Percentiles rank a stretch among this genome's conserved stretches.
Conservation (phyloP, 352 stramenopile species). For the Phytopythium boreale region DNA sequence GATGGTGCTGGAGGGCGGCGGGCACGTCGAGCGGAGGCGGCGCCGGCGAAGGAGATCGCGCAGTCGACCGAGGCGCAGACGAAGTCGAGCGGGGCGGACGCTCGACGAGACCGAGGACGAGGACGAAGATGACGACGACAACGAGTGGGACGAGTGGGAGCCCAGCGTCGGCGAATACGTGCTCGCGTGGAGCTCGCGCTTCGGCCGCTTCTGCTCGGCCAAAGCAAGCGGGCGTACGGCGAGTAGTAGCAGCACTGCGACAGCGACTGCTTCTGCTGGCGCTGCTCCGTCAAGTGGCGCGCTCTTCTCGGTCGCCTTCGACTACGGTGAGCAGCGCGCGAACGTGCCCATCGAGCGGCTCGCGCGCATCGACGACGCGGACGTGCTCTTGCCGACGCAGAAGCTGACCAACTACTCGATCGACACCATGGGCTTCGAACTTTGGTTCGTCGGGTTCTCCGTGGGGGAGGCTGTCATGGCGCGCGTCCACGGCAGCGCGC, state of each 20-base stretch:
- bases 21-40: background rate
- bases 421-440: slow-evolving; percentile 73
- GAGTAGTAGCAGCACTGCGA: background rate
- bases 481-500: slow-evolving; percentile 44
- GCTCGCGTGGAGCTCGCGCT: slow-evolving; percentile 73
- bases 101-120: slow-evolving; percentile 9
- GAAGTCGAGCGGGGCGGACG: background rate
- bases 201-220: slow-evolving; percentile 60
- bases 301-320: slow-evolving; percentile 63
- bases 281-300: slow-evolving; percentile 4
- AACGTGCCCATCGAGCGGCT: slow-evolving; percentile 53
- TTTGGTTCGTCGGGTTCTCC: slow-evolving; percentile 42
- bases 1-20: slow-evolving; percentile 56
- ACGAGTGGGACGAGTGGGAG: slow-evolving; percentile 1
- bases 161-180: slow-evolving; percentile 46
- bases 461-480: slow-evolving; percentile 64
- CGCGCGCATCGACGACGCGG: slow-evolving; percentile 41
- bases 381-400: slow-evolving; percentile 54
- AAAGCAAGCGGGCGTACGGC: slow-evolving; percentile 25
- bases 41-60: background rate
- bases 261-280: slow-evolving; percentile 11
- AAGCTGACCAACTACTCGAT: slow-evolving; percentile 77
- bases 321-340: slow-evolving; percentile 63
- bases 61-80: background rate
- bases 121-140: background rate